Evolutionary conservation across 768 basidiomycete species (phyloP).

Genomic region (Filobasidium wieringae): DNA sequence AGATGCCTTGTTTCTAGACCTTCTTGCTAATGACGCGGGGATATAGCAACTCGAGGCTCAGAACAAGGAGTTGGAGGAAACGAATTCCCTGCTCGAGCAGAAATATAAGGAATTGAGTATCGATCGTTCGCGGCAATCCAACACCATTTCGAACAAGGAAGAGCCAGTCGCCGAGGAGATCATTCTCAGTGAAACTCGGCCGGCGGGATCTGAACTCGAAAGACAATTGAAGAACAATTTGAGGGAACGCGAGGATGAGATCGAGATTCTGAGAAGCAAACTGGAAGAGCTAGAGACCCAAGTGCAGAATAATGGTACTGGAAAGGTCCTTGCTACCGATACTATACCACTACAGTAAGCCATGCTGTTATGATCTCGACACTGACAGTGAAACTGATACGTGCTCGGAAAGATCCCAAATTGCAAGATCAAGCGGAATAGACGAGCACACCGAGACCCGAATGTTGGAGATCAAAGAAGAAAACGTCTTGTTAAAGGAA

Average conservation of each 20-base stretch:
- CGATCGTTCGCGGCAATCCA: not conserved
- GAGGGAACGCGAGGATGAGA: not conserved
- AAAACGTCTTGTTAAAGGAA: not conserved
- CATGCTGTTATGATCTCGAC: too few species aligned
- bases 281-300: constrained; percentile 70
- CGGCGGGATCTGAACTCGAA: not conserved
- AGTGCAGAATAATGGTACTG: too few species aligned
- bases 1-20: not conserved
- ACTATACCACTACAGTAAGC: too few species aligned
- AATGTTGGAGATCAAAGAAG: constrained; percentile 53
- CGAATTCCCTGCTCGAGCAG: constrained; percentile 42
- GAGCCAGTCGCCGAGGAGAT: not conserved
- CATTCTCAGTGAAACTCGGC: not conserved
- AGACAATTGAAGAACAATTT: not conserved
- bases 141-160: not conserved
- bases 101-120: constrained; percentile 9
- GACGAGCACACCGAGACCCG: too few species aligned
- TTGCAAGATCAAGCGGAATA: too few species aligned
- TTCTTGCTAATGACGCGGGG: not conserved
- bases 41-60: constrained; percentile 67
- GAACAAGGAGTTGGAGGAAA: constrained; percentile 78
- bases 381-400: too few species aligned
- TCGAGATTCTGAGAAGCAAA: constrained; percentile 40
- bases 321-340: too few species aligned
- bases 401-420: too few species aligned